Evolutionary conservation across 257 asterid species (phyloP), one percentile per base, ranked within the genome.

Genomic region (Thymus quinquecostatus): DNA sequence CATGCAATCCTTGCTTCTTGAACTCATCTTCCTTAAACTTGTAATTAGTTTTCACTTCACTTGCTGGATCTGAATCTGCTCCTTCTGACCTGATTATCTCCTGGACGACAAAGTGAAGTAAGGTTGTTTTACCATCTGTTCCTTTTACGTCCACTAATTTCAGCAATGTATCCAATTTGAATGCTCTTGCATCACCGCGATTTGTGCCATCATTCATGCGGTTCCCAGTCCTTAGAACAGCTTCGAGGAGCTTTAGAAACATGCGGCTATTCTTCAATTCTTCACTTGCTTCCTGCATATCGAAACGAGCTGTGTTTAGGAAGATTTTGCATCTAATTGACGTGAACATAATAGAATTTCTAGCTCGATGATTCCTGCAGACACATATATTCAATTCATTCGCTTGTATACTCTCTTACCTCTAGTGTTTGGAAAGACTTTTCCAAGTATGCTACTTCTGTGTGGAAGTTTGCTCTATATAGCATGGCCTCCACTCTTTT

Each of bases 31-130:
- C 91, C 67, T 81, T 87, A 41, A 74, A 75, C 56, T 71, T 73
- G 50, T 36, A 60, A 72, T 66, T 78, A 45, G 74, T 59, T 64
- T 73, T 74, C 27, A 5, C 59, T 58, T 78, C 86, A 10, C 38
- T 79, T n/a, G 75, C 30, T 4, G 79, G 74, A 57, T 82, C 84
- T 30, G 91, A 79, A 69, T 64, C 79, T 33, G 81, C 81, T 36
- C 87, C 92, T 81, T 92, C 96, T 14, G 98, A 83, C 82, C 99
- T 77, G 78, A 88, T 86, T 32, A 95, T 90, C 86, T 92, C 99
- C 78, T 95, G 98, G 71, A 95, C 99, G 1, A 95, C 99, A 76
- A 95, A 92, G 83, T 95, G 99, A 54, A 95, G 97, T 76, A 95
- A 82, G 8, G 97, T 95, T 45, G 99, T 95, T 83, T 87, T 88